These are phyloP conservation scores for Cryphonectria japonica DNA, from an alignment of 2,329 filamentous ascomycete genomes.

Conservation along the genomic window DNA sequence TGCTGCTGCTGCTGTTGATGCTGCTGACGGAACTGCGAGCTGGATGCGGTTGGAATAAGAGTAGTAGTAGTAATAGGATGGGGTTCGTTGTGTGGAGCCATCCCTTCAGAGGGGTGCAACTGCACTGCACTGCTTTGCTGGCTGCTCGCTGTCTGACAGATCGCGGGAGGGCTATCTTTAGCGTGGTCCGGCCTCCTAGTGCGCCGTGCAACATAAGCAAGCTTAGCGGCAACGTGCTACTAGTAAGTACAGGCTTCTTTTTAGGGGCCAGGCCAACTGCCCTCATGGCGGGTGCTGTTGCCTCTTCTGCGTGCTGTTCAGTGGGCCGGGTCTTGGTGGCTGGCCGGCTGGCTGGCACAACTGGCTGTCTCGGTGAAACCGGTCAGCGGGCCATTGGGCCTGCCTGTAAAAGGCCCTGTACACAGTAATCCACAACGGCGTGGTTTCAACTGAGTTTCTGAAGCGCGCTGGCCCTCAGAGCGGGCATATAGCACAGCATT, in stretches of 20 bases:
- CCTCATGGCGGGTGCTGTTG: background rate
- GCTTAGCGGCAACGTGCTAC: background rate
- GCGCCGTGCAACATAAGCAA: constrained; percentile 2
- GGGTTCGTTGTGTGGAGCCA: constrained; percentile 10
- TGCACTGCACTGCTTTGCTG: background rate
- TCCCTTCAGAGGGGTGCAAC: background rate
- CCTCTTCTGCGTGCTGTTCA: background rate
- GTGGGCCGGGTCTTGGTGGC: background rate
- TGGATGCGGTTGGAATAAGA: background rate
- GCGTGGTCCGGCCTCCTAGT: background rate
- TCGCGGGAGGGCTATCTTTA: constrained; percentile 8
- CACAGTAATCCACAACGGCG: background rate
- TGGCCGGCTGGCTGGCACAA: background rate
- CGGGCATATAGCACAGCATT: background rate
- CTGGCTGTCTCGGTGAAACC: background rate
- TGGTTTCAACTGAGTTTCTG: constrained; percentile 6
- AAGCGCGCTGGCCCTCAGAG: constrained; percentile 3
- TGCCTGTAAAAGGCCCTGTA: background rate
- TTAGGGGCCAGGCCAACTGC: background rate
- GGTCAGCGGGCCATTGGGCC: constrained; percentile 9
- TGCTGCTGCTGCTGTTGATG: background rate
- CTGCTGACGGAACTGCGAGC: background rate
- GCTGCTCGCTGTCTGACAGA: background rate
- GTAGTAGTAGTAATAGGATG: background rate
- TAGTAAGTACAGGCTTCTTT: background rate